Evolutionary conservation across 306 rosid genomes (phyloP).

Genomic region (Pterocarpus macrocarpus): DNA sequence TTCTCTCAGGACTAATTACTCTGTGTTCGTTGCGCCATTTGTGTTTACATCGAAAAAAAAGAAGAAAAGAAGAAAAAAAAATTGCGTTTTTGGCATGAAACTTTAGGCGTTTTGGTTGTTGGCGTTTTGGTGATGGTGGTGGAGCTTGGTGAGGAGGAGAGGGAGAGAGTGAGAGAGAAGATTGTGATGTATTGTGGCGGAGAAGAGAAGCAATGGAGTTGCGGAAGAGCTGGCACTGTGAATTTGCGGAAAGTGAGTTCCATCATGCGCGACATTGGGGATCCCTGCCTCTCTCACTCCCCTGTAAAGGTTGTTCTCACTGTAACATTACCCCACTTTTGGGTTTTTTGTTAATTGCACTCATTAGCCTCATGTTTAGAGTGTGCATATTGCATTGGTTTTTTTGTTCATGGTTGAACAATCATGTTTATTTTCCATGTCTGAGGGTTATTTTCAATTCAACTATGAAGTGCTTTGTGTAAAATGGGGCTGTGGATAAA

Average conservation of each 20-base stretch:
- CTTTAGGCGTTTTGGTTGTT: not conserved
- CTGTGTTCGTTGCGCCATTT: not conserved
- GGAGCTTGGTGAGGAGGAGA: constrained; percentile 45
- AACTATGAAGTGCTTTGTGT: not conserved
- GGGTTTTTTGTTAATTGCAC: constrained; percentile 9
- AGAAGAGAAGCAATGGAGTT: constrained; percentile 71
- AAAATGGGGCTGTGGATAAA: constrained; percentile 2
- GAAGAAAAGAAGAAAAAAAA: not conserved
- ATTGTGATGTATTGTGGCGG: constrained; percentile 68
- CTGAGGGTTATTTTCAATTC: not conserved
- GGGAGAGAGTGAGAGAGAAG: constrained; percentile 38
- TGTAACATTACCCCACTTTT: constrained; percentile 57
- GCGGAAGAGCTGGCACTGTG: constrained; percentile 69
- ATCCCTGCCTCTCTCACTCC: constrained; percentile 83
- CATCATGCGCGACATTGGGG: constrained; percentile 77
- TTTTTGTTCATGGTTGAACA: constrained; percentile 12
- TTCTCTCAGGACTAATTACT: not conserved
- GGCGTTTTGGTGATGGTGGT: constrained; percentile 20
- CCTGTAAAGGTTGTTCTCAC: constrained; percentile 76
- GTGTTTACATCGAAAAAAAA: not conserved
- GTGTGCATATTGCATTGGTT: constrained; percentile 2
- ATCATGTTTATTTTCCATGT: not conserved
- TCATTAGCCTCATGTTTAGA: not conserved
- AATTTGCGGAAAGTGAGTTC: constrained; percentile 74
- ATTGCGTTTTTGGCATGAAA: not conserved